These are phyloP conservation scores for Rhexocercosporidium sp. DNA, from an alignment of 2,329 filamentous ascomycete genomes.

Conservation along the genomic window DNA sequence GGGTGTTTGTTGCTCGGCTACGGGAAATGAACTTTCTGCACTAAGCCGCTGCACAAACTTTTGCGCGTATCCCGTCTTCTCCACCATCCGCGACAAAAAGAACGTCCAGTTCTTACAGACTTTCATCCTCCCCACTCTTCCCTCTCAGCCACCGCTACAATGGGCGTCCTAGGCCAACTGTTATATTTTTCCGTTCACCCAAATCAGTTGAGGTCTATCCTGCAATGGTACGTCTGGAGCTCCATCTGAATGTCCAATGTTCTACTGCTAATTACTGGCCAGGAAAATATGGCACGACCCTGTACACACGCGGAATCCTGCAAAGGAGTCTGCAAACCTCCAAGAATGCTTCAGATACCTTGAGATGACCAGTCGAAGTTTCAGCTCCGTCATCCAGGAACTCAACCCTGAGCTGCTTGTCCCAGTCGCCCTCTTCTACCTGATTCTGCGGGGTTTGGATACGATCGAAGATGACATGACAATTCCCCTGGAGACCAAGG, in stretches of 20 bases:
- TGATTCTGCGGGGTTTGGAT: slow-evolving; percentile 88
- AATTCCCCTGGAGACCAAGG: slow-evolving; percentile 79
- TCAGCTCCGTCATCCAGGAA: slow-evolving; percentile 91
- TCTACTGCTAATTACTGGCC: slow-evolving; percentile 28
- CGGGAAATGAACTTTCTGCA: not conserved
- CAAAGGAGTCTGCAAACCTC: slow-evolving; percentile 75
- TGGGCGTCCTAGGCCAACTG: slow-evolving; percentile 59
- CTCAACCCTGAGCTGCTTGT: slow-evolving; percentile 92
- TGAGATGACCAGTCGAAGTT: slow-evolving; percentile 88
- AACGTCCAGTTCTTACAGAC: not conserved
- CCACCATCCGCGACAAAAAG: not conserved
- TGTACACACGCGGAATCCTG: slow-evolving; percentile 80
- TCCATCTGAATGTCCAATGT: not conserved
- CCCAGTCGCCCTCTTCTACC: slow-evolving; percentile 89
- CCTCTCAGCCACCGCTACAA: slow-evolving; percentile 39
- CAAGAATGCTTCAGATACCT: slow-evolving; percentile 87
- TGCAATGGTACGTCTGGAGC: slow-evolving; percentile 74
- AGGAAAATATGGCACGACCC: slow-evolving; percentile 98
- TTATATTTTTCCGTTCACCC: slow-evolving; percentile 79
- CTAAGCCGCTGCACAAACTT: not conserved
- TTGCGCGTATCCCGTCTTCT: not conserved
- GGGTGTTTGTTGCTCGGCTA: not conserved
- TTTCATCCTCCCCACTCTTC: slow-evolving; percentile 7
- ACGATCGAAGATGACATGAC: slow-evolving; percentile 99
- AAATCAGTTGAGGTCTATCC: slow-evolving; percentile 76